Evolutionary conservation across 108 stramenopile genomes (phyloP).

Genomic region (Nitzschia sp.): DNA sequence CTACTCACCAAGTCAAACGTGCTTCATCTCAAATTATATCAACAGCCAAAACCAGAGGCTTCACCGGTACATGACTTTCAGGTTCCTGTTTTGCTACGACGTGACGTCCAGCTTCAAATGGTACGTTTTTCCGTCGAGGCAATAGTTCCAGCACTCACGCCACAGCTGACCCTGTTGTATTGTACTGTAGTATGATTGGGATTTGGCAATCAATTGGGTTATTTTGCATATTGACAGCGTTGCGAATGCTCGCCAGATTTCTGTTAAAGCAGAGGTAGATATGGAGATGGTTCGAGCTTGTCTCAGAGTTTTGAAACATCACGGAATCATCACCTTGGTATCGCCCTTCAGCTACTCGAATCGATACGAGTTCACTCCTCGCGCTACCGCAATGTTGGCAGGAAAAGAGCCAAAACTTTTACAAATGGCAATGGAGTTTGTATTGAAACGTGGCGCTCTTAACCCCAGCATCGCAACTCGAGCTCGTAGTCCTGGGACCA

Average conservation of each 20-base stretch:
- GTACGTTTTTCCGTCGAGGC: neutral
- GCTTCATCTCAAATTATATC: constrained; percentile 71
- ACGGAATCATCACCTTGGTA: constrained; percentile 76
- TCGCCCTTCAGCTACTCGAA: constrained; percentile 90
- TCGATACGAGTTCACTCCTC: constrained; percentile 76
- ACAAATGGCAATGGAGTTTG: constrained; percentile 44
- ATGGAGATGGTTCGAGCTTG: constrained; percentile 84
- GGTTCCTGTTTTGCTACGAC: constrained; percentile 75
- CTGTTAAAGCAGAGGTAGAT: constrained; percentile 79
- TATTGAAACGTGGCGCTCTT: constrained; percentile 8
- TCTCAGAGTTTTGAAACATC: constrained; percentile 78
- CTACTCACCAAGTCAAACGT: constrained; percentile 67
- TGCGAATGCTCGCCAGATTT: constrained; percentile 73
- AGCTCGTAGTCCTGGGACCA: no score
- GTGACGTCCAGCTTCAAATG: constrained; percentile 68
- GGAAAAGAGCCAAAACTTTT: constrained; percentile 47
- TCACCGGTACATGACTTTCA: constrained; percentile 68
- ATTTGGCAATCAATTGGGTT: constrained; percentile 87
- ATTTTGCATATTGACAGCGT: constrained; percentile 88
- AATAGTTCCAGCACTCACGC: no score
- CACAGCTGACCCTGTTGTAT: neutral
- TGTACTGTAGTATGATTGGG: constrained; percentile 73
- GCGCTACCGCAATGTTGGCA: constrained; percentile 48
- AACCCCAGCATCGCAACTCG: no score
- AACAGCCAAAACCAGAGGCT: constrained; percentile 64